Evolutionary conservation across 208 protist genomes (phyloP).

Genomic region (Leptomonas pyrrhocoris): DNA sequence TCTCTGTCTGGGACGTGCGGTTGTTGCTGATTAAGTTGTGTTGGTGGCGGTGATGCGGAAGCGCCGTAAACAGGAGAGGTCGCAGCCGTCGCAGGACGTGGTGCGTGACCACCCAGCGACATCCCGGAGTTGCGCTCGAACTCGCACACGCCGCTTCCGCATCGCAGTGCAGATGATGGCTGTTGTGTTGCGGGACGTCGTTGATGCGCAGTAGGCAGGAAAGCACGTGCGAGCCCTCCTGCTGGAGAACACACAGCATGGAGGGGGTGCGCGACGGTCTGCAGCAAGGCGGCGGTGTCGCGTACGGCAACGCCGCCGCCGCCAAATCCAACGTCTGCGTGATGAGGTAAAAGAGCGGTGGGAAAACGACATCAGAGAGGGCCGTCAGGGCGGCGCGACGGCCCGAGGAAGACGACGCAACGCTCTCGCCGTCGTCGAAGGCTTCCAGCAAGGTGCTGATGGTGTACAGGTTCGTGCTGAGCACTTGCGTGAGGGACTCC

Average conservation of each 20-base stretch:
- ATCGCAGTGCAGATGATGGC: not conserved
- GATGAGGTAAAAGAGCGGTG: not conserved
- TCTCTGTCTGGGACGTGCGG: too few species aligned
- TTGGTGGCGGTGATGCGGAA: not conserved
- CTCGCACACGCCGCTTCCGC: not conserved
- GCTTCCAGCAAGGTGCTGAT: constrained; percentile 22
- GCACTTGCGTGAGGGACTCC: constrained; percentile 8
- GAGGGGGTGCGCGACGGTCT: not conserved
- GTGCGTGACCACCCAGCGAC: constrained; percentile 10
- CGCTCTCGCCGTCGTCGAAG: not conserved
- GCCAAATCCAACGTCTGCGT: constrained; percentile 3
- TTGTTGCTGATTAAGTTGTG: not conserved
- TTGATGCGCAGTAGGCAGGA: constrained; percentile 9
- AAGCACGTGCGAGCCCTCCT: constrained; percentile 28
- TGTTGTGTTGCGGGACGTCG: not conserved
- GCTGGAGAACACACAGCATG: constrained; percentile 8
- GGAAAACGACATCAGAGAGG: not conserved
- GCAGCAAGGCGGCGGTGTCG: not conserved
- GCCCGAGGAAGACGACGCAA: not conserved
- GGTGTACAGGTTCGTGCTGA: constrained; percentile 27
- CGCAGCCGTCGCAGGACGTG: constrained; percentile 22
- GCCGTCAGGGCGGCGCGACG: not conserved
- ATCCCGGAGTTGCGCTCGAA: too few species aligned
- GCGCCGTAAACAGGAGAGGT: constrained; percentile 18
- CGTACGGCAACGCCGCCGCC: not conserved